Conservation (phyloP, 345 rosid genomes). For the Salix koriyanagi region DNA sequence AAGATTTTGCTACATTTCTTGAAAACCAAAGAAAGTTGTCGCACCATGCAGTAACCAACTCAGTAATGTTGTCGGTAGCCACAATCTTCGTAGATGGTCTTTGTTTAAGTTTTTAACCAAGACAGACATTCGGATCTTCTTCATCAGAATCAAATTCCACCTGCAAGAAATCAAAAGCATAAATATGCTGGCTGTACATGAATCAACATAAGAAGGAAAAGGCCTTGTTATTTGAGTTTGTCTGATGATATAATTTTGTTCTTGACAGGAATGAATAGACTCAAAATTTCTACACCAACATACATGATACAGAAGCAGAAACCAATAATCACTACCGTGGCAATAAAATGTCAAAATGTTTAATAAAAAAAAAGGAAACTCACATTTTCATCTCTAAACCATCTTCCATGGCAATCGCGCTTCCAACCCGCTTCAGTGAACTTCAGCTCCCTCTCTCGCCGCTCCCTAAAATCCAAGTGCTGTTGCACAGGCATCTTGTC, state of each 20-base stretch:
- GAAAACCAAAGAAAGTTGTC: not conserved
- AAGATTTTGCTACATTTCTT: not conserved
- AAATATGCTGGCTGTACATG: not conserved
- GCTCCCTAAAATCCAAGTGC: conserved; percentile 24
- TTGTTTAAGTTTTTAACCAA: conserved; percentile 4
- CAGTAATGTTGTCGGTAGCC: not conserved
- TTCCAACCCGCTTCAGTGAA: conserved; percentile 58
- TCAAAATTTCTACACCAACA: not conserved
- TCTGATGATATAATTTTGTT: not conserved
- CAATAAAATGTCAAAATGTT: not conserved
- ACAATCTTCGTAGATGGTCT: not conserved
- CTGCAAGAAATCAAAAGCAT: conserved; percentile 17
- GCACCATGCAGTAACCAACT: not conserved
- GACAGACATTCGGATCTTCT: conserved; percentile 42
- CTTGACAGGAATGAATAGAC: not conserved
- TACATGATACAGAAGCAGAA: not conserved
- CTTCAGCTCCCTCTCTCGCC: conserved; percentile 42
- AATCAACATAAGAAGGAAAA: not conserved
- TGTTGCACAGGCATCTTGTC: conserved; percentile 4
- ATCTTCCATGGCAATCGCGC: conserved; percentile 49
- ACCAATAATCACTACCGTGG: not conserved
- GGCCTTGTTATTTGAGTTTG: not conserved
- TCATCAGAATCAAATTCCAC: conserved; percentile 49
- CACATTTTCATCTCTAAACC: conserved; percentile 53
- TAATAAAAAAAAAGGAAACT: conserved; percentile 7